These are phyloP conservation scores for Russula foetens DNA, from an alignment of 768 basidiomycete genomes.

Conservation along the genomic window DNA sequence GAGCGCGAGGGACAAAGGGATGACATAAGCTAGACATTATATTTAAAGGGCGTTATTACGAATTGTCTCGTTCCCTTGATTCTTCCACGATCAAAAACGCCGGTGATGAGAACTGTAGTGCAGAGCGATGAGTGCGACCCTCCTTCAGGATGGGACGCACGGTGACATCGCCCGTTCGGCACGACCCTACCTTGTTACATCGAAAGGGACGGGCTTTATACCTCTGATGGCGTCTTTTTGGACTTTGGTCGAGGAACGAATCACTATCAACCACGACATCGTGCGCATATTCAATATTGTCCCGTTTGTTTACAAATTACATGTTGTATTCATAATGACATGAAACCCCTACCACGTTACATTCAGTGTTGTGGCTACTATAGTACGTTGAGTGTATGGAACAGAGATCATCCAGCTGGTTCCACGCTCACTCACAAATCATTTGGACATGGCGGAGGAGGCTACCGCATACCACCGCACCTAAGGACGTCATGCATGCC, in stretches of 20 bases:
- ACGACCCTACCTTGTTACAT: constrained; percentile 22
- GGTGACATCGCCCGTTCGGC: constrained; percentile 23
- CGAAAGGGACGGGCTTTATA: constrained; percentile 21
- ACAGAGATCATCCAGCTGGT: no score
- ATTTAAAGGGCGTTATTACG: neutral
- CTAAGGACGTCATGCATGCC: no score
- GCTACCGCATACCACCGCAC: no score
- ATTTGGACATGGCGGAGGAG: no score
- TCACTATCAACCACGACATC: neutral
- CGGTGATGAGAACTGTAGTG: constrained; percentile 23
- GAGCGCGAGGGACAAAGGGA: no score
- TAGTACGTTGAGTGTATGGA: no score
- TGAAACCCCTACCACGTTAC: no score
- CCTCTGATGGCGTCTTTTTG: constrained; percentile 20
- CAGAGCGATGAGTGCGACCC: constrained; percentile 21
- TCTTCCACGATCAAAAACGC: constrained; percentile 43
- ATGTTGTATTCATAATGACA: neutral
- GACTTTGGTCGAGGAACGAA: constrained; percentile 9
- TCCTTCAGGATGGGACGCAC: constrained; percentile 15
- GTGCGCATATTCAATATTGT: neutral
- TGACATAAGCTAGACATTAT: neutral
- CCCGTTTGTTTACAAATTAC: neutral
- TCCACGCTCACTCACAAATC: no score
- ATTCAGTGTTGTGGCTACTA: no score
- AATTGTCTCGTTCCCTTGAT: constrained; percentile 22